Evolutionary conservation across 129 eudicot species (phyloP), one percentile per base, ranked within the genome.

Genomic region (Escallonia rubra): DNA sequence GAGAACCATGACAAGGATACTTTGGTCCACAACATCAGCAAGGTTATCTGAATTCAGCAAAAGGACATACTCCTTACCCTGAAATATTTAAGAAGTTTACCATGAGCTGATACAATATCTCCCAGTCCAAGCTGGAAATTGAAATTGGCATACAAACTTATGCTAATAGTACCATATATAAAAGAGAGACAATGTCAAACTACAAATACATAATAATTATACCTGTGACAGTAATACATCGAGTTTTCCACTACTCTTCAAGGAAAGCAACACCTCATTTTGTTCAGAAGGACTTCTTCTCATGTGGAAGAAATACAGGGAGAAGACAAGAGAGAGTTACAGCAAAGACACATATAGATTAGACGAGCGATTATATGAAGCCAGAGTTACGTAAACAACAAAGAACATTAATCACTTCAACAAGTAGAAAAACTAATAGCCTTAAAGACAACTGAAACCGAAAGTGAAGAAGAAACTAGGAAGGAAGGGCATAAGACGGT

Each of bases 11-110:
- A 47, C 4, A 61, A 61, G 95, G 95, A 90, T 90, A 90, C 97
- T 90, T 78, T 86, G 70, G 80, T 90, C 95, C 59, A 92, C 98
- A 46, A 88, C 81, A 60, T 96, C 99, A 66, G 97, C 97, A 78
- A 94, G 78, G 79, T 94, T 94, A 76, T 94, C 97, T 8, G 99
- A 82, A 80, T 94, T 94, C 74, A 96, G 97, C 73, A 94, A 84
- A 64, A 94, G 90, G 47, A 87, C 95, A 57, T 89, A 94, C 80
- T 94, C 97, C 82, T 94, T 94, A 51, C 99, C 99, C 99, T 94
- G 93, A 23, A 23, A 23, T 23, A 23, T 23, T 23, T 23, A 23
- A 23, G 34, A 23, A 23, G 34, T 23, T 23, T 23, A 23, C 34
- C 34, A 23, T 23, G 34, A 23, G 34, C 34, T 23, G 34, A 23